Percentiles rank a stretch among this genome's conserved stretches.
Conservation (phyloP, 495 filamentous ascomycete species). For the Penicillium paxilli region DNA sequence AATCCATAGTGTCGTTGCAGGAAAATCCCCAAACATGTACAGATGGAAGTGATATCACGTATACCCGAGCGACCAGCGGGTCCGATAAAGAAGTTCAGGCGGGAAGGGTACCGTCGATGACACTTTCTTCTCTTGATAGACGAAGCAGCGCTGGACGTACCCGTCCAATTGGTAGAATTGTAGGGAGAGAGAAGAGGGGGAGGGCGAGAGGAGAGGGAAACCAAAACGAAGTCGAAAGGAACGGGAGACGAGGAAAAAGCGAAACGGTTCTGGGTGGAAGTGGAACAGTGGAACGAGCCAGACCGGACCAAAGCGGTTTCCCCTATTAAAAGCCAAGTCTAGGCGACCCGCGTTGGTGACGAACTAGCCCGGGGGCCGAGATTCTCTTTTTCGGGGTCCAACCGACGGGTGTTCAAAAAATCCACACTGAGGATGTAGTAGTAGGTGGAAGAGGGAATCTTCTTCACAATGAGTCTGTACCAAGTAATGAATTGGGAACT, state of each 20-base stretch:
- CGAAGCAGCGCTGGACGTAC: neutral
- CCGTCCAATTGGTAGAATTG: slow-evolving; percentile 3
- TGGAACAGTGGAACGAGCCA: slow-evolving; percentile 19
- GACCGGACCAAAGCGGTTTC: slow-evolving; percentile 20
- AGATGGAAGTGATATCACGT: neutral
- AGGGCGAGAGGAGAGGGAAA: slow-evolving; percentile 3
- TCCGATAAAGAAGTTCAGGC: neutral
- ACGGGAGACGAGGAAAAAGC: slow-evolving; percentile 10
- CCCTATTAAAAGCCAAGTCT: slow-evolving; percentile 26
- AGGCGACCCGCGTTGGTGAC: slow-evolving; percentile 27
- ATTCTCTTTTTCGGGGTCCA: neutral
- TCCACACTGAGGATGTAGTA: neutral
- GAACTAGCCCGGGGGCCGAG: slow-evolving; percentile 21
- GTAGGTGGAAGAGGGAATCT: neutral
- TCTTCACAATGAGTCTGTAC: no score
- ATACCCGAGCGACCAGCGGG: slow-evolving; percentile 9
- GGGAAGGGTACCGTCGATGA: neutral
- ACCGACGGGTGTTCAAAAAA: no score
- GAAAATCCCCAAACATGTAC: neutral
- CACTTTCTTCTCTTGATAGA: neutral
- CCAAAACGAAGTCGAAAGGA: slow-evolving; percentile 7
- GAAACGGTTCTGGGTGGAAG: slow-evolving; percentile 5
- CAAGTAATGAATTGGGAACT: no score
- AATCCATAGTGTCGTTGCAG: neutral
- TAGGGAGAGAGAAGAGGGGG: slow-evolving; percentile 1